A percentile compares a stretch with the other conserved stretches of the same genome.
These are phyloP conservation scores for Xylaria sp. DNA, from an alignment of 2,329 filamentous ascomycete species.

Conservation along the genomic window DNA sequence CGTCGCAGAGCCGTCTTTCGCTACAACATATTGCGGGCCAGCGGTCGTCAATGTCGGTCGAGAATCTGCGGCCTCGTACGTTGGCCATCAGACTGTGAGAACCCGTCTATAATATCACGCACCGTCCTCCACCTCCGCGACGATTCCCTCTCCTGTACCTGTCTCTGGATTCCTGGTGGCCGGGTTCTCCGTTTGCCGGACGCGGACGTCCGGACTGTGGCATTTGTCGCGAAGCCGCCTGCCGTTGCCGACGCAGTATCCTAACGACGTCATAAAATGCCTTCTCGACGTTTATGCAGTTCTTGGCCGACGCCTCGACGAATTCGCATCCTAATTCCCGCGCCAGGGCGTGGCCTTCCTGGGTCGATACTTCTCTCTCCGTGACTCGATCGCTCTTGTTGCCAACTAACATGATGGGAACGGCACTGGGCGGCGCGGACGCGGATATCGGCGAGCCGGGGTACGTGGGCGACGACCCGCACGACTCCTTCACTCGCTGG, in stretches of 20 bases:
- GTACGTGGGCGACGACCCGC: conserved; percentile 74
- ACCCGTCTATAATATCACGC: conserved; percentile 46
- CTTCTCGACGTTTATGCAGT: conserved; percentile 98
- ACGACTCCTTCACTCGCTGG: conserved; percentile 93
- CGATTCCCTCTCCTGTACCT: conserved; percentile 34
- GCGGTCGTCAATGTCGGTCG: conserved; percentile 30
- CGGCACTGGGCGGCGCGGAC: conserved; percentile 64
- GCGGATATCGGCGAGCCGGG: conserved; percentile 72
- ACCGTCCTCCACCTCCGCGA: conserved; percentile 41
- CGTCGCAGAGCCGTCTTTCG: conserved; percentile 10
- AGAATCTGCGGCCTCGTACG: conserved; percentile 24
- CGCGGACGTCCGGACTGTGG: conserved; percentile 27
- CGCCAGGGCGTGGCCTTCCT: conserved; percentile 90
- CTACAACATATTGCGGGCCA: conserved; percentile 23
- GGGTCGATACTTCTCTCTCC: conserved; percentile 93
- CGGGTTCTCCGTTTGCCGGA: conserved; percentile 30
- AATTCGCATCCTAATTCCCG: conserved; percentile 95
- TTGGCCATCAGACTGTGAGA: conserved; percentile 16
- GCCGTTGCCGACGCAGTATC: conserved; percentile 81
- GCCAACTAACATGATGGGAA: conserved; percentile 96
- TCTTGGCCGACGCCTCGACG: conserved; percentile 95
- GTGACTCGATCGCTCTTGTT: conserved; percentile 98
- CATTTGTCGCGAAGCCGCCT: conserved; percentile 51
- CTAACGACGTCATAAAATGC: conserved; percentile 97
- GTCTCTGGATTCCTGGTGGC: conserved; percentile 20